These are phyloP conservation scores for Aspergillus ellipticus DNA, from an alignment of 495 filamentous ascomycete genomes.

Conservation along the genomic window DNA sequence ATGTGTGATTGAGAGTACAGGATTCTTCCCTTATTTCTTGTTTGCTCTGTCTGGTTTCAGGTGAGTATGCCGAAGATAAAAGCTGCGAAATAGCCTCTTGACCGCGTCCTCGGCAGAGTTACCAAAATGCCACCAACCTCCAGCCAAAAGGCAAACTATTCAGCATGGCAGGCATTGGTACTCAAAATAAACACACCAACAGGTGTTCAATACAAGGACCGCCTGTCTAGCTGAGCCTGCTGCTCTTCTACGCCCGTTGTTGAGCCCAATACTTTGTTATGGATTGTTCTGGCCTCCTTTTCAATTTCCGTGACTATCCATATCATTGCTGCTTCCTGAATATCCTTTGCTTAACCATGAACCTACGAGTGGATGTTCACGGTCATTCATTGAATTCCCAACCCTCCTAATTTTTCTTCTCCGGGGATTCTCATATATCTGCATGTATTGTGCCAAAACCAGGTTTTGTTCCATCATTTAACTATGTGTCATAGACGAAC, in stretches of 20 bases:
- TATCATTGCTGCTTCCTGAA: too few species aligned
- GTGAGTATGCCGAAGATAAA: neutral
- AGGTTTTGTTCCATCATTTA: neutral
- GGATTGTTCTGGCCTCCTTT: neutral
- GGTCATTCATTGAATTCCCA: constrained; percentile 7
- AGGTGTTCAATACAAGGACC: neutral
- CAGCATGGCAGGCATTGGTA: neutral
- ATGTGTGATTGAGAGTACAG: neutral
- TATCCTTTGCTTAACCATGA: constrained; percentile 6
- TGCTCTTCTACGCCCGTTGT: neutral
- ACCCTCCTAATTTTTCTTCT: neutral
- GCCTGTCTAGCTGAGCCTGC: neutral
- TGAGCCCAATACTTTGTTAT: neutral
- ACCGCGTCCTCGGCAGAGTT: neutral
- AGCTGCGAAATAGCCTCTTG: neutral
- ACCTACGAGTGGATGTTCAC: constrained; percentile 4
- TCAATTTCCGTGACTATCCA: neutral
- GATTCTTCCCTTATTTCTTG: neutral
- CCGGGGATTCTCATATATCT: neutral
- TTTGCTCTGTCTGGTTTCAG: neutral
- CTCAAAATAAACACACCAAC: neutral
- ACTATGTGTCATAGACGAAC: neutral
- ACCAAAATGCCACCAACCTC: neutral
- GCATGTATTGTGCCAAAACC: neutral
- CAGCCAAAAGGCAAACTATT: neutral